A percentile compares a stretch with the other conserved stretches of the same genome.
Conservation (phyloP, 2,329 filamentous ascomycete genomes). For the Lachnellula hyalina region DNA sequence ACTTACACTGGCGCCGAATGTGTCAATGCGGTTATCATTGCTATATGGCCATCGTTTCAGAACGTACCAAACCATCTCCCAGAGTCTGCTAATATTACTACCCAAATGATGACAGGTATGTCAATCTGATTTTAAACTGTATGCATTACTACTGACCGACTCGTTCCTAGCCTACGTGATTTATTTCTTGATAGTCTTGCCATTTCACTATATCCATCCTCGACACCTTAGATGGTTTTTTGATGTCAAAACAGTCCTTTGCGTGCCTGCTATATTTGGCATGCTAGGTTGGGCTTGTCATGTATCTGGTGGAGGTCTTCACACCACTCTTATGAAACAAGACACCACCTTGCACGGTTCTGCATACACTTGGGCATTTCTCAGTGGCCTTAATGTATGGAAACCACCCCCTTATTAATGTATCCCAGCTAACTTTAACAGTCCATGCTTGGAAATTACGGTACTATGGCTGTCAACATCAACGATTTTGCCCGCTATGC, state of each 20-base stretch:
- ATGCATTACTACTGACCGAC: no score
- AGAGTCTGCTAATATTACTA: constrained; percentile 44
- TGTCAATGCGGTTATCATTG: constrained; percentile 27
- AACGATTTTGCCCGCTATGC: constrained; percentile 38
- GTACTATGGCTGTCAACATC: constrained; percentile 29
- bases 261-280: not conserved
- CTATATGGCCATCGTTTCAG: constrained; percentile 47
- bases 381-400: not conserved
- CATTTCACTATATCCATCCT: constrained; percentile 43
- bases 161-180: constrained; percentile 42
- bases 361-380: not conserved
- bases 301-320: no score
- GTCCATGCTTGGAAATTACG: not conserved
- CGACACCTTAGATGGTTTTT: constrained; percentile 44
- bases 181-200: constrained; percentile 8
- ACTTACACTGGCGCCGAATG: not conserved
- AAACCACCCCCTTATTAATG: no score
- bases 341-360: not conserved
- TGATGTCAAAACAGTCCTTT: constrained; percentile 37
- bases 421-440: no score
- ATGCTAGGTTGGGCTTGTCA: not conserved
- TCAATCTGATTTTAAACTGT: no score
- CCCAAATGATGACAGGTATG: constrained; percentile 39
- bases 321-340: not conserved
- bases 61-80: constrained; percentile 44